Percentiles rank a stretch among this genome's conserved stretches.
Evolutionary conservation across 139 green algal species (phyloP).

Genomic region (Astrephomene gubernaculifera): DNA sequence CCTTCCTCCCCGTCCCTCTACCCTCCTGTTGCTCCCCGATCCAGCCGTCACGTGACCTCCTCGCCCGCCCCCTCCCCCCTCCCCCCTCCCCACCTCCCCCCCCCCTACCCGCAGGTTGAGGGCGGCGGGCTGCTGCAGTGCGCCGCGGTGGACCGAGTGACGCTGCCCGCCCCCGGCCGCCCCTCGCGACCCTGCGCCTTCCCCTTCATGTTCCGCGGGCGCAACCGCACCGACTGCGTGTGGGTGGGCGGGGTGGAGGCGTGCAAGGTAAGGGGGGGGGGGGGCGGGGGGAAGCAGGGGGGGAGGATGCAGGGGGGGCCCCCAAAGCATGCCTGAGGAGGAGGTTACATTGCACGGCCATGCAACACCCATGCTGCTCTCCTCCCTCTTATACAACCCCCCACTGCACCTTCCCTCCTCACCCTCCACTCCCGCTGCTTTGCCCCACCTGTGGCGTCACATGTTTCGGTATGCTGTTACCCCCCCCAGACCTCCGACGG

Average conservation of each 20-base stretch:
- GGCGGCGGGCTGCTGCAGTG: slow-evolving; percentile 38
- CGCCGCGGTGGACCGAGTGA: slow-evolving; percentile 21
- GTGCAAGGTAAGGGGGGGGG: slow-evolving; percentile 44
- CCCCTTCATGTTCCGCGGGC: slow-evolving; percentile 32
- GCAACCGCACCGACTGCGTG: slow-evolving; percentile 50
- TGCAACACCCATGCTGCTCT: background rate
- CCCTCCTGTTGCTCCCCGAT: background rate
- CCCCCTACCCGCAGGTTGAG: slow-evolving; percentile 24
- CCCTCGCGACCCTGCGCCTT: slow-evolving; percentile 9
- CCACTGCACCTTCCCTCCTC: background rate
- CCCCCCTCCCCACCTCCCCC: background rate
- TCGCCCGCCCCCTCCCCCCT: background rate
- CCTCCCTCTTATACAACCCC: background rate
- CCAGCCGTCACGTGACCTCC: no score
- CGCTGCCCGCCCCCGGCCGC: background rate
- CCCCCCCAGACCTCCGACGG: slow-evolving; percentile 28
- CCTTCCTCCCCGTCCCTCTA: no score
- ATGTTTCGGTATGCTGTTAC: no score
- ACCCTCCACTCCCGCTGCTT: background rate
- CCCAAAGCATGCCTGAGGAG: background rate
- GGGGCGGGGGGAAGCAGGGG: background rate
- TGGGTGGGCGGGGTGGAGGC: slow-evolving; percentile 49
- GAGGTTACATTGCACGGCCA: background rate
- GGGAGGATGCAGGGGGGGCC: background rate
- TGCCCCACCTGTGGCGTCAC: no score